A percentile compares a stretch with the other conserved stretches of the same genome.
These are phyloP conservation scores for Graphilbum ipis-grandicollis DNA, from an alignment of 2,329 filamentous ascomycete species.

Conservation along the genomic window DNA sequence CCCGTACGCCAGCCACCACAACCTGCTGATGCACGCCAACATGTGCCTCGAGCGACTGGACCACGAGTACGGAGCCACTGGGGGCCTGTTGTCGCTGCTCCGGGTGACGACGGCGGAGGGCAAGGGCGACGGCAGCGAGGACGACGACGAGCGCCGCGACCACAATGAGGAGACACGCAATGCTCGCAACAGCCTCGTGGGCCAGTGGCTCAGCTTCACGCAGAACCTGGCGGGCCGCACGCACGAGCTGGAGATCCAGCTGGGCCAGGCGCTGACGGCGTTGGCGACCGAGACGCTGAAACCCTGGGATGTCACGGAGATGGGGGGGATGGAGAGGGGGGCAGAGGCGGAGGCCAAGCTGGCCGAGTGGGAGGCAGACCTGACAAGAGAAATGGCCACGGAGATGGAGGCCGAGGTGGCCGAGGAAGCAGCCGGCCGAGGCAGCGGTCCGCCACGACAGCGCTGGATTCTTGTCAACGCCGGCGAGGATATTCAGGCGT, in stretches of 20 bases:
- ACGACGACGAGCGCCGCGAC: background rate
- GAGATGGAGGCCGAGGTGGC: too few relatives aligned
- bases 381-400: background rate
- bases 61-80: conserved; percentile 36
- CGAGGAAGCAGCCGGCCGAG: too few relatives aligned
- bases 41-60: conserved; percentile 41
- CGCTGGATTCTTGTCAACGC: conserved; percentile 36
- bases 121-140: conserved; percentile 13
- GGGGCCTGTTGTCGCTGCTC: conserved; percentile 36
- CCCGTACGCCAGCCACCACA: conserved; percentile 28
- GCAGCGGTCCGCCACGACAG: too few relatives aligned
- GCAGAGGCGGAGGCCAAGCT: background rate
- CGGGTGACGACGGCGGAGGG: conserved; percentile 13
- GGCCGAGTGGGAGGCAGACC: background rate
- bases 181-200: conserved; percentile 34
- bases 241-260: conserved; percentile 38
- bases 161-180: conserved; percentile 15
- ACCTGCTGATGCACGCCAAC: conserved; percentile 39
- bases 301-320: too few relatives aligned
- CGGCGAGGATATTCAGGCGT: conserved; percentile 30
- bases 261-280: conserved; percentile 31
- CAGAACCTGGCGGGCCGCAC: conserved; percentile 35
- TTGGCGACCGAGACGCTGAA: conserved; percentile 20
- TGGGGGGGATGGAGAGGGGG: background rate
- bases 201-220: conserved; percentile 37